Evolutionary conservation across 2,329 filamentous ascomycete genomes (phyloP), one percentile per base, ranked within the genome.

Genomic region (Trichoderma polysporum): DNA sequence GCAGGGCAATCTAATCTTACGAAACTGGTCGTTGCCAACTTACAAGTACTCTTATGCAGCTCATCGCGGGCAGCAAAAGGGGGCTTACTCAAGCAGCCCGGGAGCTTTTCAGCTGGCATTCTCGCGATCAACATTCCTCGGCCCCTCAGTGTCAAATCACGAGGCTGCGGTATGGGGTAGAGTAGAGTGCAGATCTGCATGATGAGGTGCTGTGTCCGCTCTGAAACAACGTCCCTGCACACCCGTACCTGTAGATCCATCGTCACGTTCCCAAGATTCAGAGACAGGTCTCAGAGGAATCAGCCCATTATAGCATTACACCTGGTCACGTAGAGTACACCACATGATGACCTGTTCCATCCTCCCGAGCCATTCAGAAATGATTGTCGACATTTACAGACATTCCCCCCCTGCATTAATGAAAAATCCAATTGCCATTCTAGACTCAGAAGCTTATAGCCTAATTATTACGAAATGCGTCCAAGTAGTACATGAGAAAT

Each of bases 21-120:
- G 13, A 45, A 25, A 7, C 19, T 19, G 17, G 5, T 27, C 15
- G 47, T 47, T 47, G 52, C 19, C 37, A 31, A 52, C 41, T 39
- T 31, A 45, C 39, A 45, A 45, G 39, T 45, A 5, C 22, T 66
- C 45, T 66, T 52, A 66, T 66, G 62, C 62, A 52, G 45, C 45
- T 33, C 33, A 52, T 52, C 39, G 37, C 33, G 4, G 27, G 12
- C 13, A 62, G n/a, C 15, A 56, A 41, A 47, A 37, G 62, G 49
- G 57, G 49, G 53, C 50, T 64, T 54, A 35, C 19, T 47, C 37
- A 27, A 35, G 15, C 49, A 45, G 12, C 12, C 13, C 13, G 12
- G n/a, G 19, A 62, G 47, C 9, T 9, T 53, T 33, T 17, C 35
- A 27, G 17, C 50, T 35, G 19, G 8, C 50, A 13, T 31, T 27